Conservation (phyloP, 2,329 filamentous ascomycete genomes). For the Venturiaceae sp. region DNA sequence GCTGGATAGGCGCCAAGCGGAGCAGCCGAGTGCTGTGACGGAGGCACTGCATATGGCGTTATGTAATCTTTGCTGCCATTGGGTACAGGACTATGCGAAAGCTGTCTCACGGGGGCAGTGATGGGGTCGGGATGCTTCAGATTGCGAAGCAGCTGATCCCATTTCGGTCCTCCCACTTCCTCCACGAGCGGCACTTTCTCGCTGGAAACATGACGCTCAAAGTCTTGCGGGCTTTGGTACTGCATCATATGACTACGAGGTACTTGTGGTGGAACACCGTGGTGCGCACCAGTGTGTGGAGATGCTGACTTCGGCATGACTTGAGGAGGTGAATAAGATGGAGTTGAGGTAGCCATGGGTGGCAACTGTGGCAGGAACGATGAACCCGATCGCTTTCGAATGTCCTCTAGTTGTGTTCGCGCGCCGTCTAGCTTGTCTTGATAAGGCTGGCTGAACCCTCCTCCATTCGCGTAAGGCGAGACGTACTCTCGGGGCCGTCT, state of each 20-base stretch:
- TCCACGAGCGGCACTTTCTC: slow-evolving; percentile 8
- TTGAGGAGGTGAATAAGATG: background rate
- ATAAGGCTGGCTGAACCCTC: slow-evolving; percentile 30
- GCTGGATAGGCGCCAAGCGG: background rate
- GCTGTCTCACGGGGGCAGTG: background rate
- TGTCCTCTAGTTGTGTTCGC: slow-evolving; percentile 6
- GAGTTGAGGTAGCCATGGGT: slow-evolving; percentile 12
- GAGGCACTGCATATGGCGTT: background rate
- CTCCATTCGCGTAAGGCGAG: slow-evolving; percentile 34
- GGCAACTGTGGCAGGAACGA: slow-evolving; percentile 8
- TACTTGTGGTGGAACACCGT: slow-evolving; percentile 5
- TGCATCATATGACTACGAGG: slow-evolving; percentile 16
- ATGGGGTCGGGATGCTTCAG: background rate
- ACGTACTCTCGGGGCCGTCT: slow-evolving; percentile 35
- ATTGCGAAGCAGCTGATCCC: background rate
- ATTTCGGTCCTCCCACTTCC: background rate
- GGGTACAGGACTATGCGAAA: background rate
- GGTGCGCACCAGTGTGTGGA: slow-evolving; percentile 7
- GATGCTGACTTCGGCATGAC: background rate
- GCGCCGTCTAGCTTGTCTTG: slow-evolving; percentile 19
- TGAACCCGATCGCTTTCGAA: background rate
- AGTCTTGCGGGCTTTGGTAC: slow-evolving; percentile 34
- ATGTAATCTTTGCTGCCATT: background rate
- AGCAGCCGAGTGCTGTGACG: background rate
- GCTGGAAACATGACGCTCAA: slow-evolving; percentile 28